Evolutionary conservation across 2,329 filamentous ascomycete genomes (phyloP), one percentile per base, ranked within the genome.

Genomic region (Thielaviopsis cerberus): DNA sequence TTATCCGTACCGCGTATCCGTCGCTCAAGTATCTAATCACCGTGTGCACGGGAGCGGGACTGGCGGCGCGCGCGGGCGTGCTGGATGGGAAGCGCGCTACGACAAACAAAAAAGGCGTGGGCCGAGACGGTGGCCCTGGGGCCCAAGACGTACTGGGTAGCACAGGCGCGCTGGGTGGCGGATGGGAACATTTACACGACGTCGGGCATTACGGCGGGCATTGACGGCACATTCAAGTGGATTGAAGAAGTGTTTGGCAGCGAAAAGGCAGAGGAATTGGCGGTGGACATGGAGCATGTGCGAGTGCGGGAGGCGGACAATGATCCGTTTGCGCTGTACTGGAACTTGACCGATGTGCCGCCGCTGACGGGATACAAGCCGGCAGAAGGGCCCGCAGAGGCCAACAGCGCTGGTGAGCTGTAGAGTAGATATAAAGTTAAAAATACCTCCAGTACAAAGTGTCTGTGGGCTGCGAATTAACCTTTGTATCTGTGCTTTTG

Each of bases 101-200:
- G 3, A 83, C 79, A 17, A 87, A 86, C 65, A n/a, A 87, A 86
- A 68, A 67, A 67, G 6, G 72, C 74, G 0, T 86, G 77, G 72
- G 67, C 68, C 7, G 67, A 67, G 62, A 74, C 78, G 8, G 75
- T 69, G 1, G 65, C 69, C 1, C 68, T 73, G 56, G 73, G 77
- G 0, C 72, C 74, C 0, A 68, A 73, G 0, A 78, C 82, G 0
- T 67, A 77, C 0, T 87, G 83, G 83, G 73, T 82, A 25, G 68
- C 72, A 0, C 72, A 74, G 26, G 83, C 83, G 22, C 73, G 83
- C 45, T 86, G 80, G 78, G 77, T 84, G 0, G 70, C 73, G 0
- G 82, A 86, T 67, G 81, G 78, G 3, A 82, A 84, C 59, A 69
- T 85, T 7, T 86, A 82, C 81, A 80, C 78, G 3, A 78, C 78